Conservation (phyloP, 768 basidiomycete genomes). For the Hypsizygus marmoreus region DNA sequence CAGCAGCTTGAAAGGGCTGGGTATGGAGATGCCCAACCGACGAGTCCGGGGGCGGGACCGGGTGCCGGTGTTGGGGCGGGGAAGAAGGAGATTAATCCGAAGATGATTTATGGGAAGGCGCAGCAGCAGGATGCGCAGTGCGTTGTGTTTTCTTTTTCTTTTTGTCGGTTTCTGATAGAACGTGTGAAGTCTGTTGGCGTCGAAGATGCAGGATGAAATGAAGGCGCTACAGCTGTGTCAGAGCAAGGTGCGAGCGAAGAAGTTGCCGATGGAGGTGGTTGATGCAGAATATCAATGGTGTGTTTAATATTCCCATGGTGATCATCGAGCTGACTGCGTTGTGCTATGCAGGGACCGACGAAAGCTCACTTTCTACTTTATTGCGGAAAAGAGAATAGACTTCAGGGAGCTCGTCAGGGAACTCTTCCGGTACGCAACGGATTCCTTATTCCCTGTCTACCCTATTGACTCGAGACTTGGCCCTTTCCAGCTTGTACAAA, state of each 20-base stretch:
- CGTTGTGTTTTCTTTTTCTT: conserved; percentile 22
- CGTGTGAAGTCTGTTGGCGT: conserved; percentile 64
- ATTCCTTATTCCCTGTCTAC: conserved; percentile 6
- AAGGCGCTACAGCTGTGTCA: conserved; percentile 92
- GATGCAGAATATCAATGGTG: conserved; percentile 99
- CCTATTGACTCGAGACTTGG: not conserved
- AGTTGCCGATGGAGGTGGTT: conserved; percentile 97
- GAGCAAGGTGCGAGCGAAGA: conserved; percentile 90
- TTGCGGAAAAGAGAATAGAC: conserved; percentile 93
- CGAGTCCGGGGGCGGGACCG: conserved; percentile 28
- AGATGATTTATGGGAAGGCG: conserved; percentile 94
- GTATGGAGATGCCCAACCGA: conserved; percentile 32
- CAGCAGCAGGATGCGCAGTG: conserved; percentile 77
- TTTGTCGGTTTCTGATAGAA: conserved; percentile 12
- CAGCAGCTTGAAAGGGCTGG: conserved; percentile 63
- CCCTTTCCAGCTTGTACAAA: conserved; percentile 73
- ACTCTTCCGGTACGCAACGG: conserved; percentile 85
- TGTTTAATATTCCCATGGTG: conserved; percentile 24
- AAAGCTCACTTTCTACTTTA: conserved; percentile 97
- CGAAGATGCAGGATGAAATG: conserved; percentile 88
- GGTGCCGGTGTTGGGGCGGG: conserved; percentile 28
- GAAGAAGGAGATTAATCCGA: conserved; percentile 95
- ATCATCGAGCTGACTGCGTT: not conserved
- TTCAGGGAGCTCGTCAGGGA: conserved; percentile 96
- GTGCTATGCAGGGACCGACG: conserved; percentile 79